Base-by-base conservation (phyloP, 1,139 yeast species). In the Chernovozyma aurita region DNA sequence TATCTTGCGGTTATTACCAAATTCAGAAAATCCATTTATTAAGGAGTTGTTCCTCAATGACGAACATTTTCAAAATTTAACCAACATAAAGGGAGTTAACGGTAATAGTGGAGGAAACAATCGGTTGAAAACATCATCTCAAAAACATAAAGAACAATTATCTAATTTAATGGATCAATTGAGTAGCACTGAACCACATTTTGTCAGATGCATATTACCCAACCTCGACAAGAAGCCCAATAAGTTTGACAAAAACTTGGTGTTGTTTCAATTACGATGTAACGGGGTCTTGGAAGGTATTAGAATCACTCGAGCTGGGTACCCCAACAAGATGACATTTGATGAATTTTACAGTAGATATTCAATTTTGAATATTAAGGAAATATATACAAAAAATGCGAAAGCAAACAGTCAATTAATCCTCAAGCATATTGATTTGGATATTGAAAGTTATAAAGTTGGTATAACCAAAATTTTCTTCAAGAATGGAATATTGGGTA, bases 211-310 rank as follows among this genome's bases (percentile, higher is more conserved):
- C 58, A 94, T 94, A 38, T 67, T 94, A 33, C 99, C 99, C 7
- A 94, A 94, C 52, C 78, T 78, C 44, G 68, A 74, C 27, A 90
- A 92, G 54, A 70, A 70, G 40, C 80, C 97, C 0, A 76, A 75
- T 32, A 65, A 70, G 34, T 84, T 92, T 51, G 90, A 88, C 49
- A 86, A 84, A 50, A 65, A 62, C 22, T 64, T 94, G 28, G 95
- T 94, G 3, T 65, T 92, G 35, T 92, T 85, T 42, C 99, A 94
- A 60, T 70, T 94, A 42, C 73, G 97, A 43, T 94, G 97, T 56
- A 94, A 94, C 55, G 99, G 99, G 73, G 99, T 94, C 12, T 65
- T 94, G 34, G 99, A 94, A 66, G 99, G 99, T 44, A 94, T 94
- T 30, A 74, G 98, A 59, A 92, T 94, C 44, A 95, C 97, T 0